Conservation (phyloP, 768 basidiomycete genomes). For the Podaxis rugospora region DNA sequence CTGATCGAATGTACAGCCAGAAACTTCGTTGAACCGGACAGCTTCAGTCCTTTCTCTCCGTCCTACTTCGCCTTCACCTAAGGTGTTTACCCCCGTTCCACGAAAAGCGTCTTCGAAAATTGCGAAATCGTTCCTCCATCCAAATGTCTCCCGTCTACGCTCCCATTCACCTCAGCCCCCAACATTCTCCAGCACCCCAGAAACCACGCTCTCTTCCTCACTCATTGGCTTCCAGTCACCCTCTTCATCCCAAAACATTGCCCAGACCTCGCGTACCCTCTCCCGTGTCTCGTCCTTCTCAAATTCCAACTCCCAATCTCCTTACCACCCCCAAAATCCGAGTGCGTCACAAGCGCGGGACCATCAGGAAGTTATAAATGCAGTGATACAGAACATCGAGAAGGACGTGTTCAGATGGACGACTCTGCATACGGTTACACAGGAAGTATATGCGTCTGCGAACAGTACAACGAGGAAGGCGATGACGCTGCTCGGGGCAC, state of each 20-base stretch:
- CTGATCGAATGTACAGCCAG: conserved; percentile 8
- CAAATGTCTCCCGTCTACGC: conserved; percentile 75
- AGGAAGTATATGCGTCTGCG: conserved; percentile 41
- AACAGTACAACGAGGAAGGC: conserved; percentile 50
- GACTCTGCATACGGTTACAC: conserved; percentile 51
- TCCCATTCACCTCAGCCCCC: conserved; percentile 55
- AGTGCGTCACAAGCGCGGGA: not conserved
- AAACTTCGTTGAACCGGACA: conserved; percentile 7
- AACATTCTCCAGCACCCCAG: conserved; percentile 25
- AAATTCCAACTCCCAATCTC: conserved; percentile 26
- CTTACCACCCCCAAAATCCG: conserved; percentile 16
- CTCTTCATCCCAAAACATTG: conserved; percentile 40
- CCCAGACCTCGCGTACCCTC: conserved; percentile 61
- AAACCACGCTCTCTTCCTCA: not conserved
- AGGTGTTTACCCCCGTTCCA: conserved; percentile 30
- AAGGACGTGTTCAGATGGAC: conserved; percentile 79
- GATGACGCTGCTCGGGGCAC: conserved; percentile 55
- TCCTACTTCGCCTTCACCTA: conserved; percentile 33
- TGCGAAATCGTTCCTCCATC: conserved; percentile 61
- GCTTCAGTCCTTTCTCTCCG: conserved; percentile 33
- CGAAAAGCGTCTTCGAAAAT: conserved; percentile 32
- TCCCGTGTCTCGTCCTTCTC: conserved; percentile 66
- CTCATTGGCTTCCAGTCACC: conserved; percentile 37
- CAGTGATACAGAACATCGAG: conserved; percentile 18
- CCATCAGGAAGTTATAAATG: not conserved